Base-by-base conservation (phyloP, 805 yeast genomes). In the Ogataea sp. region DNA sequence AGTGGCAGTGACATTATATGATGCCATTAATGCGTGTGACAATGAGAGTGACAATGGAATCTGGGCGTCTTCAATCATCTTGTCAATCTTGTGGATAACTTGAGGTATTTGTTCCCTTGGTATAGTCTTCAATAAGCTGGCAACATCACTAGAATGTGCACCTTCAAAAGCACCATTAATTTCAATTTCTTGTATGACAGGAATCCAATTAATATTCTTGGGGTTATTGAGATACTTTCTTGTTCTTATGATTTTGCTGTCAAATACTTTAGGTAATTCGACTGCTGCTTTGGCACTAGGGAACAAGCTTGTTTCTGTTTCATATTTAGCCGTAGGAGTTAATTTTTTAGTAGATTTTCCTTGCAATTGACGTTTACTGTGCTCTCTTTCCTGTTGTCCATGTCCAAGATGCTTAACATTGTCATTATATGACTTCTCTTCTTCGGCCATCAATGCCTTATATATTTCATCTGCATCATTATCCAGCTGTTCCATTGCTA, bases 181-280 rank as follows among this genome's bases (percentile, higher is more conserved):
- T 15, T 53, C 39, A 6, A 53, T 44, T 24, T 67, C 55, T 13
- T 62, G 57, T 10, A 75, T 48, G 11, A 72, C 73, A 33, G 73
- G 57, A 2, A 51, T 51, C 80, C 80, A 75, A 47, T 73, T 63
- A 39, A 68, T 71, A 24, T 58, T 48, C 17, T 62, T 58, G 36
- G 59, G 52, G 17, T 63, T 56, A 1, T 67, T 61, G 27, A 74
- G 59, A 44, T 56, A 62, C 37, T 61, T 64, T 3, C 66, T 47
- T 0, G 73, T 55, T 13, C 66, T 59, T 0, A 70, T 71, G 20
- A 75, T 47, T 26, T 59, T 57, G 3, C 58, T 60, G 11, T 53
- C 38, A 10, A 75, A 56, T 0, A 57, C 37, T 1, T 41, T 37
- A 0, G 80, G 78, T 4, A 74, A 40, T 2, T 52, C 30, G 3